These are phyloP conservation scores for Centaurea solstitialis DNA, from an alignment of 129 eudicot genomes.

Conservation along the genomic window DNA sequence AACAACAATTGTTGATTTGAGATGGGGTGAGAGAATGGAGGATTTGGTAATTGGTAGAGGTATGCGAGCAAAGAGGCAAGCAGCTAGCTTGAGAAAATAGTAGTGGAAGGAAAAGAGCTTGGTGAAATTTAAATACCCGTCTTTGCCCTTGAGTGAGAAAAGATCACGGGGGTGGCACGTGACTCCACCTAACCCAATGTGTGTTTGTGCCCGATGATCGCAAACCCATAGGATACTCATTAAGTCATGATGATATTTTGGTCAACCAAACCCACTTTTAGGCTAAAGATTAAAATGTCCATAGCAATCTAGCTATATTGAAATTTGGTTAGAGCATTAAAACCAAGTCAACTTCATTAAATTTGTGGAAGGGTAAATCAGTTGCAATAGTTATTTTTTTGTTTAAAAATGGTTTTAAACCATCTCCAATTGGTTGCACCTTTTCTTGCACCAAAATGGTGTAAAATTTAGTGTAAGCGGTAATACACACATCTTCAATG, in stretches of 20 bases:
- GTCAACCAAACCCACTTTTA: background rate
- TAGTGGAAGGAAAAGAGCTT: background rate
- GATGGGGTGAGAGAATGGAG: background rate
- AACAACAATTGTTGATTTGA: background rate
- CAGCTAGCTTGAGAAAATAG: background rate
- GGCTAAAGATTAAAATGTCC: background rate
- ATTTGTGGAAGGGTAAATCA: background rate
- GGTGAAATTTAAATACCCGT: background rate
- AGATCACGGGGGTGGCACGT: background rate
- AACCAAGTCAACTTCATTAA: background rate
- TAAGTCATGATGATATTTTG: background rate
- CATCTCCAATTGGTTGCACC: background rate
- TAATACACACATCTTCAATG: background rate
- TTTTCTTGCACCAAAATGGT: background rate
- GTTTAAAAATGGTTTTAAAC: background rate
- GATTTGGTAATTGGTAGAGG: background rate
- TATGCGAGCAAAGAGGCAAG: background rate
- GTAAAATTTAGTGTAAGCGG: background rate
- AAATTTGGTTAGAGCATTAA: background rate
- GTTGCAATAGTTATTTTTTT: background rate
- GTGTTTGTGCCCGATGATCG: background rate
- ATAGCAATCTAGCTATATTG: background rate
- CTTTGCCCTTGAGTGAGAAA: background rate
- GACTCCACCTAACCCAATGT: background rate
- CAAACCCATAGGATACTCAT: background rate